Conservation (phyloP, 768 basidiomycete genomes). For the Mycena polygramma region DNA sequence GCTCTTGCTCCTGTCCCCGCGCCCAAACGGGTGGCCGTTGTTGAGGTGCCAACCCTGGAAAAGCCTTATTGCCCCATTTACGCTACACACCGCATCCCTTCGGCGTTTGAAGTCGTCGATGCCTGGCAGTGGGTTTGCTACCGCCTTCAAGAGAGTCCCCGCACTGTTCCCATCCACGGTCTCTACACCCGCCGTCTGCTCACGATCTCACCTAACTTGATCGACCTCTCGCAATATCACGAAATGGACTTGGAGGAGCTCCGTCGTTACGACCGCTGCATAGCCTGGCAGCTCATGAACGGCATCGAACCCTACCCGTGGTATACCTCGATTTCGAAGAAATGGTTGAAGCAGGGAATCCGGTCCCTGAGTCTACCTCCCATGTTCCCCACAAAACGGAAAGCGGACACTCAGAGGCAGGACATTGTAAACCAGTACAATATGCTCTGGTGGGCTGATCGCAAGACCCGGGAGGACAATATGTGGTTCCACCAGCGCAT, state of each 20-base stretch:
- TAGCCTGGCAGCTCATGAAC: conserved; percentile 22
- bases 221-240: conserved; percentile 32
- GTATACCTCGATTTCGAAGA: neutral
- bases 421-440: too few species aligned
- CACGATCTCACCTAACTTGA: conserved; percentile 22
- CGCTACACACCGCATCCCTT: conserved; percentile 30
- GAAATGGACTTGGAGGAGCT: conserved; percentile 38
- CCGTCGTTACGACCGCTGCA: conserved; percentile 31
- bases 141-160: conserved; percentile 32
- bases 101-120: too few species aligned
- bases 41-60: conserved; percentile 7
- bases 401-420: too few species aligned
- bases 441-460: too few species aligned
- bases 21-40: neutral
- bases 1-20: conserved; percentile 15
- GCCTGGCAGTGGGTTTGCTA: neutral
- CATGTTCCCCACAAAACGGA: too few species aligned
- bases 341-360: too few species aligned
- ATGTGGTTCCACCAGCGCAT: conserved; percentile 3
- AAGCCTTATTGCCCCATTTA: conserved; percentile 9
- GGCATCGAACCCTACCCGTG: conserved; percentile 34
- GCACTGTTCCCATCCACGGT: conserved; percentile 32
- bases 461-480: conserved; percentile 3
- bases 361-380: too few species aligned
- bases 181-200: conserved; percentile 32